Evolutionary conservation across 192 early-diverging fungal genomes (phyloP), one percentile per base, ranked within the genome.

Genomic region (Coemansia sp.): DNA sequence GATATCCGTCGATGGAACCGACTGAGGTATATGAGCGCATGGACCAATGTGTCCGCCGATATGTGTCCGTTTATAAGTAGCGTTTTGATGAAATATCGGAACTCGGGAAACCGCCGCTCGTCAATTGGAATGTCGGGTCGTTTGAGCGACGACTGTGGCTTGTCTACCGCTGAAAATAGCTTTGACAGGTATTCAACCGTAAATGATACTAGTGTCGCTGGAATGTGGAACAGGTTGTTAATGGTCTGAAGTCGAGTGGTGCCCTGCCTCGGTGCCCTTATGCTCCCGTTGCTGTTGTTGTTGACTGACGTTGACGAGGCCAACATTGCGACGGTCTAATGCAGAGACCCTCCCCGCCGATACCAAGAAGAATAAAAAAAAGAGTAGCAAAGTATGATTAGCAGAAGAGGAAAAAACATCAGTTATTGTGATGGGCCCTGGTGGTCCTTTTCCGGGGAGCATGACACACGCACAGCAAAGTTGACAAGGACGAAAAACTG

Each of bases 11-110:
- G 61, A 39, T 78, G 75, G 46, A 83, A 83, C 26, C 80, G 47
- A 33, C 76, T 75, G 21, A 83, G 42, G 35, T 83, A 83, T 69
- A 83, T 83, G 2, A 83, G 67, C 11, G 76, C 76, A 35, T 83
- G 80, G 9, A 78, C 80, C 47, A 83, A 66, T 0, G 79, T 81
- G 68, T 76, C 79, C 0, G 79, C 74, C 0, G 79, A 81, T 23
- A 81, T 81, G 55, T 72, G 74, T 14, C 79, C 79, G 53, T 81
- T 81, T 26, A 81, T 70, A 7, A 81, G 64, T 28, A 81, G 63
- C 38, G 79, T 81, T 55, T 67, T 71, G 47, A 81, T 76, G 40
- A 81, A 81, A 43, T 76, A 67, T 38, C 73, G 66, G 23, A 81
- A 81, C 38, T 81, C 79, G 46, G 79, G 79, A 46, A 65, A 81